Conservation (phyloP, 1,284 basidiomycete species). For the Rhodotorula sp. region DNA sequence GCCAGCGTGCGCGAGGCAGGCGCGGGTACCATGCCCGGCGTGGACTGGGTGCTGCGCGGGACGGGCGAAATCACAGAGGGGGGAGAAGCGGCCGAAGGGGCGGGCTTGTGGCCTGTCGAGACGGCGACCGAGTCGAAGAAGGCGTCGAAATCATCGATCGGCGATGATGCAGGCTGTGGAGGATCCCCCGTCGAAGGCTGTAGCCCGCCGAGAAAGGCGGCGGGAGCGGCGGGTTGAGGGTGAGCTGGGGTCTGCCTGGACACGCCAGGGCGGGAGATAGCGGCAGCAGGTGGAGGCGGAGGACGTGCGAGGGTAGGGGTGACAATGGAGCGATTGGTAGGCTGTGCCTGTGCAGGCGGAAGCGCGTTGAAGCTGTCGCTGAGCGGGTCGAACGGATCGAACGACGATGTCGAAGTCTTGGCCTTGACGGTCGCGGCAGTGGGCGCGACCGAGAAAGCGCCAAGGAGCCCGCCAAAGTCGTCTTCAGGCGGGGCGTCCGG, state of each 20-base stretch:
- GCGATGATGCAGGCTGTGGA: not conserved
- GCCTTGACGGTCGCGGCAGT: not conserved
- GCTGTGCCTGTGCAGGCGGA: not conserved
- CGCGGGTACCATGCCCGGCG: not conserved
- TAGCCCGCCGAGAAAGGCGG: not conserved
- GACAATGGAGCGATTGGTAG: not conserved
- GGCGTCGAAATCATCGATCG: constrained; percentile 39
- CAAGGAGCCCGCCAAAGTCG: constrained; percentile 38
- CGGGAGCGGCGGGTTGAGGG: not conserved
- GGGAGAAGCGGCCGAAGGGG: not conserved
- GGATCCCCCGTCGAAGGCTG: not conserved
- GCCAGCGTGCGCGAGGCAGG: not conserved
- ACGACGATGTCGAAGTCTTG: not conserved
- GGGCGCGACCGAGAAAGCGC: constrained; percentile 28
- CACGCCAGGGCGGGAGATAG: not conserved
- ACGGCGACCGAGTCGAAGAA: constrained; percentile 44
- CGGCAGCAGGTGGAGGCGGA: not conserved
- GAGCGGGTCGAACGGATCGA: constrained; percentile 42
- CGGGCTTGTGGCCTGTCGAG: not conserved
- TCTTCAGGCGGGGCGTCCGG: constrained; percentile 21
- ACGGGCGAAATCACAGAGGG: not conserved
- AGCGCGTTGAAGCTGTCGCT: constrained; percentile 13
- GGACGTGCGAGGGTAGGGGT: not conserved
- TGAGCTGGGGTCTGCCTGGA: not conserved
- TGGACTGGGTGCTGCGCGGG: not conserved